Base-by-base conservation (phyloP, 106 monocot genomes). In the Posidonia australis region DNA sequence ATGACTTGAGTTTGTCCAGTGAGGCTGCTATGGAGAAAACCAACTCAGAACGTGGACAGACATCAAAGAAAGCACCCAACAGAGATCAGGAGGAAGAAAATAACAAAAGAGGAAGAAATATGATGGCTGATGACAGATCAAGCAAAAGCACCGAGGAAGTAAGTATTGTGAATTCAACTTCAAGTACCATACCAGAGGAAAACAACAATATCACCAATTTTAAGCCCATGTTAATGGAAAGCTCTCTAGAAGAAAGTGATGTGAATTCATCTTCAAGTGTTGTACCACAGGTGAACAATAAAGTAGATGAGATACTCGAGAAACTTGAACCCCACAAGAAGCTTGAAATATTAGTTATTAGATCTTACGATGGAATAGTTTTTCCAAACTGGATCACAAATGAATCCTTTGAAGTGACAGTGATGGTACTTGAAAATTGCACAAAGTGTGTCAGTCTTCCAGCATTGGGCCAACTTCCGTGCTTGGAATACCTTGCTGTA, bases 381-480 rank as follows among this genome's bases (percentile, higher is more conserved):
- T 57, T 69, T 52, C 69, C 81, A 1, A 22, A 4, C 1, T 81
- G 77, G 77, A 9, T 81, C 1, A 69, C 58, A 9, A 63, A 69
- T 31, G 30, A 44, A 28, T 60, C 47, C 21, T 77, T 81, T 17
- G 5, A 24, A 5, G 55, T 45, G 2, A 46, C 73, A 11, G 25
- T 14, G 12, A 6, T 77, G 9, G 12, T 27, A n/a, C 51, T 74
- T 6, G 44, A 24, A 19, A 13, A 47, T n/a, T 73, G 77, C 46
- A 21, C 25, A 9, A 41, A 46, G 7, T 57, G 58, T 23, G 25
- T 77, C 1, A 10, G 3, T 7, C 64, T 81, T 19, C 77, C 81
- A 0, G 4, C 60, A 3, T 68, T 74, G 3, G 77, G 81, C 43
- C 22, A 43, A 3, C 64, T 81, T 0, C 73, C 67, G 21, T 64